These are phyloP conservation scores for Skeletonema menzelii DNA, from an alignment of 108 stramenopile species.

Conservation along the genomic window DNA sequence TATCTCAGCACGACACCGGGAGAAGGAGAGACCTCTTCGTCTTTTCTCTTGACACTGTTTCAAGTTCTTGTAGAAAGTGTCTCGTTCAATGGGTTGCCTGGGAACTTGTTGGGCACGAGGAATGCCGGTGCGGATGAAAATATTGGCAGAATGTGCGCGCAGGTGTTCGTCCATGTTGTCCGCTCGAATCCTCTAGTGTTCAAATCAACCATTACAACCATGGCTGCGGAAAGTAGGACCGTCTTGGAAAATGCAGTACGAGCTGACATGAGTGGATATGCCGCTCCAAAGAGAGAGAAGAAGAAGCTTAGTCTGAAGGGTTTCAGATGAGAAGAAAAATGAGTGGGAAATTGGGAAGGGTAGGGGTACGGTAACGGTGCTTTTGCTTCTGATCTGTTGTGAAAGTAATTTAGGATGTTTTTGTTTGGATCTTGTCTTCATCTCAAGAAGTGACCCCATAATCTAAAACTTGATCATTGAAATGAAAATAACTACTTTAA, in stretches of 20 bases:
- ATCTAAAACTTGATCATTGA: too few relatives aligned
- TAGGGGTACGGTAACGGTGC: too few relatives aligned
- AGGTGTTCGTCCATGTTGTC: conserved; percentile 69
- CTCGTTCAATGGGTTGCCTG: conserved; percentile 85
- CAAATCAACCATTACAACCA: conserved; percentile 60
- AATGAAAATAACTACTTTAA: too few relatives aligned
- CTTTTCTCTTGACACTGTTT: conserved; percentile 64
- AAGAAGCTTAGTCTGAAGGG: conserved; percentile 79
- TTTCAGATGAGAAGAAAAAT: conserved; percentile 22
- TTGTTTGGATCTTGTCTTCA: too few relatives aligned
- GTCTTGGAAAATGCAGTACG: conserved; percentile 80
- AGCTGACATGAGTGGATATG: conserved; percentile 88
- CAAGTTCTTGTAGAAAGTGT: conserved; percentile 58
- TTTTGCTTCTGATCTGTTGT: too few relatives aligned
- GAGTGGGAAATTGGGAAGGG: too few relatives aligned
- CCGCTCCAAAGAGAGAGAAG: conserved; percentile 44
- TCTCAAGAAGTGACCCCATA: too few relatives aligned
- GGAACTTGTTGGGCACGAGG: conserved; percentile 39
- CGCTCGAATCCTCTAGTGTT: conserved; percentile 68
- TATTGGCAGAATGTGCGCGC: conserved; percentile 78
- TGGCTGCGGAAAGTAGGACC: conserved; percentile 57
- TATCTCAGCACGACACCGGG: conserved; percentile 45
- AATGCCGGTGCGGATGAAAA: conserved; percentile 47
- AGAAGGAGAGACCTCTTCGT: conserved; percentile 47
- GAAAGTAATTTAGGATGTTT: too few relatives aligned